phyloP scores from a whole-genome alignment of 2,329 filamentous ascomycete genomes.

The Pseudogymnoascus sp. region DNA sequence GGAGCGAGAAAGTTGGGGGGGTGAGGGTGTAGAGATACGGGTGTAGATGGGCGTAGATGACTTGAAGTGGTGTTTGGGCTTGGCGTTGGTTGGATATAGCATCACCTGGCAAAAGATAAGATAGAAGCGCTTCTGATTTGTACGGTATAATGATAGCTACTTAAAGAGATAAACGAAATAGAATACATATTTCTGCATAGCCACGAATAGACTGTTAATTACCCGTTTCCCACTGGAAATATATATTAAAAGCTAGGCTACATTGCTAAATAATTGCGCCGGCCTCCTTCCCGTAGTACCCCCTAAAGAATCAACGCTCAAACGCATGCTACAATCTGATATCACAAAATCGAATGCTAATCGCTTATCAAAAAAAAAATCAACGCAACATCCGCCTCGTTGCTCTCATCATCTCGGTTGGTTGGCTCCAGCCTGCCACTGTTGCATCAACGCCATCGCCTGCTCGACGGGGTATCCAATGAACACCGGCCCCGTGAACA shows the following conservation, averaged over 20 bases:
- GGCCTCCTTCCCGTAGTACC: neutral
- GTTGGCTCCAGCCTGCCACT: slow-evolving; percentile 20
- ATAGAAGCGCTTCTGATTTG: neutral
- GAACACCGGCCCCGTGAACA: slow-evolving; percentile 90
- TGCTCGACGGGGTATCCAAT: slow-evolving; percentile 84
- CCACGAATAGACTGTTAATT: neutral
- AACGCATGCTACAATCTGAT: neutral
- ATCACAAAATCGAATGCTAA: slow-evolving; percentile 2
- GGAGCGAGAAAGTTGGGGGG: no score
- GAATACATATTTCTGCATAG: neutral
- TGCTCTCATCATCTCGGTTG: neutral
- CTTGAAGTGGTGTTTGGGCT: neutral
- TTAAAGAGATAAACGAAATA: neutral
- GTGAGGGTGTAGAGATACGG: slow-evolving; percentile 13
- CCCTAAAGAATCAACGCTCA: neutral
- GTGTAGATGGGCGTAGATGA: neutral
- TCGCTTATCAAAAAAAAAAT: slow-evolving; percentile 11
- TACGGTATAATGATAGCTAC: neutral
- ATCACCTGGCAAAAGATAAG: neutral
- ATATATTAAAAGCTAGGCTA: neutral
- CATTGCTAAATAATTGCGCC: neutral
- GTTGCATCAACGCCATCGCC: slow-evolving; percentile 64
- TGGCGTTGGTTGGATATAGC: slow-evolving; percentile 6
- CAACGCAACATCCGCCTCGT: neutral
- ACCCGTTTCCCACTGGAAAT: neutral